Evolutionary conservation across 495 filamentous ascomycete genomes (phyloP).

Genomic region (Stereocaulon alpinum): DNA sequence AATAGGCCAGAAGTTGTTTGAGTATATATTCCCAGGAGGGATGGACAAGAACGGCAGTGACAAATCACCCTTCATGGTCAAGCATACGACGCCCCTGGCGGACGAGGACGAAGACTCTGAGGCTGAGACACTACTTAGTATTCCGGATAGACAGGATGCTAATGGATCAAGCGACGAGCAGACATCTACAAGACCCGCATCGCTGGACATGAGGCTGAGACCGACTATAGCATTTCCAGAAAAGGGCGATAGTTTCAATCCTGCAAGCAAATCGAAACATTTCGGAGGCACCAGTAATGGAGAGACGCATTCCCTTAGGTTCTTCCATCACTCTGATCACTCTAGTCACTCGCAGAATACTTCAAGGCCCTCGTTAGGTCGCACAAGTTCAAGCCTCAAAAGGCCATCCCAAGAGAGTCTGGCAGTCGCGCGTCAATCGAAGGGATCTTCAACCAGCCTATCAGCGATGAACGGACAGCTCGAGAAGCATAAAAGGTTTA

Average conservation of each 20-base stretch:
- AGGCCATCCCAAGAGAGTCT: conserved; percentile 62
- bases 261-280: conserved; percentile 19
- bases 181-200: conserved; percentile 44
- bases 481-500: conserved; percentile 48
- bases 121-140: conserved; percentile 25
- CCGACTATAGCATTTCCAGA: conserved; percentile 64
- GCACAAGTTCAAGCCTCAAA: conserved; percentile 34
- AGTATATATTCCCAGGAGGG: conserved; percentile 90
- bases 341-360: conserved; percentile 12
- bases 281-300: conserved; percentile 19
- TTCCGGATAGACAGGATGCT: conserved; percentile 19
- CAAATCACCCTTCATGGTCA: conserved; percentile 74
- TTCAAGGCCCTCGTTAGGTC: conserved; percentile 13
- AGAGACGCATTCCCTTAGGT: conserved; percentile 38
- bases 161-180: conserved; percentile 30
- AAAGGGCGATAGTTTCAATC: conserved; percentile 27
- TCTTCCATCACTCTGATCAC: conserved; percentile 36
- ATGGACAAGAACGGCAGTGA: conserved; percentile 50
- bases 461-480: conserved; percentile 34
- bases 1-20: conserved; percentile 86
- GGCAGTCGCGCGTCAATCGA: conserved; percentile 36
- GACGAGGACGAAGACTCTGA: conserved; percentile 53
- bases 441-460: conserved; percentile 39
- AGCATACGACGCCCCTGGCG: conserved; percentile 51
- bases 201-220: conserved; percentile 65